Evolutionary conservation across 257 asterid species (phyloP).

Genomic region (Penstemon newberryi): DNA sequence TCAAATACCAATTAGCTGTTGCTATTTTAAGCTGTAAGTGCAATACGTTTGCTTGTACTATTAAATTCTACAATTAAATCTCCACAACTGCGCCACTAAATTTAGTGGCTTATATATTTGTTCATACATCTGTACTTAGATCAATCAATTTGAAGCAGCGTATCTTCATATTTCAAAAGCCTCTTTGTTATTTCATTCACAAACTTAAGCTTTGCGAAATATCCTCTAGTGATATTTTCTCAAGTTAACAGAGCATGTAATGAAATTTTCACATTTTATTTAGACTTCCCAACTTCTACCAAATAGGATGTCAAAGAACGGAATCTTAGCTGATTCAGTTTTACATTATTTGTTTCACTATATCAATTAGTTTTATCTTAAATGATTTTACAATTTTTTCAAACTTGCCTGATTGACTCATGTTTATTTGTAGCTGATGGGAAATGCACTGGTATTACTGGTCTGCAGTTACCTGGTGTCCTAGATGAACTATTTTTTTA

Average conservation of each 20-base stretch:
- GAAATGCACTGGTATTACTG: slow-evolving; percentile 58
- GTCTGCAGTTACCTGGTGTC: slow-evolving; percentile 95
- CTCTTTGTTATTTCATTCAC: slow-evolving; percentile 11
- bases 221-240: neutral
- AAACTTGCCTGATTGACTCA: slow-evolving; percentile 22
- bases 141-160: slow-evolving; percentile 6
- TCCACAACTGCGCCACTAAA: neutral
- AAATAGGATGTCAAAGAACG: neutral
- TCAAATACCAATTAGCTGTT: slow-evolving; percentile 80
- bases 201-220: neutral
- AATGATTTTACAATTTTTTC: neutral
- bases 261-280: neutral
- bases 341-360: neutral
- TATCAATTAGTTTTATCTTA: neutral
- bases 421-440: slow-evolving; percentile 53
- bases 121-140: slow-evolving; percentile 21
- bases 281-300: too few species aligned
- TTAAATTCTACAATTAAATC: slow-evolving; percentile 6
- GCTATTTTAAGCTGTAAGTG: slow-evolving; percentile 67
- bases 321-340: slow-evolving; percentile 5
- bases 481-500: slow-evolving; percentile 82
- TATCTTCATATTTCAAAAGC: slow-evolving; percentile 5
- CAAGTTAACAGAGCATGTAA: neutral
- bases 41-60: neutral
- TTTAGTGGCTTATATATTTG: slow-evolving; percentile 10